These are phyloP conservation scores for Trichoderma sp. DNA, from an alignment of 2,329 filamentous ascomycete genomes.

Conservation along the genomic window DNA sequence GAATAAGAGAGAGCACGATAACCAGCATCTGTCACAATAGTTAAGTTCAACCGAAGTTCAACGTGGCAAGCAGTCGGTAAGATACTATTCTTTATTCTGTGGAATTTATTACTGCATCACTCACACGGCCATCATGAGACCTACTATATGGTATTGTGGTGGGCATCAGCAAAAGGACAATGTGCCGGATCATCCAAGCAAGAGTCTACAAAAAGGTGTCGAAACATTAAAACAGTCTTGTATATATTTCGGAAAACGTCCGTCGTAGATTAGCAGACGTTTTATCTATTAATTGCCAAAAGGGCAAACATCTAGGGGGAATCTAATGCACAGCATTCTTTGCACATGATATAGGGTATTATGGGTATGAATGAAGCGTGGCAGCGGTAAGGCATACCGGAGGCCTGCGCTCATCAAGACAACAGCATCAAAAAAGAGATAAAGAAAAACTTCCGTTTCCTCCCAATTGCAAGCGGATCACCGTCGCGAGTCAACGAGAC, in stretches of 20 bases:
- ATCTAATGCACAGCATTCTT: neutral
- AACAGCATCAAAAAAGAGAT: neutral
- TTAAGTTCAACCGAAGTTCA: too few species aligned
- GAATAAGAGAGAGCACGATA: neutral
- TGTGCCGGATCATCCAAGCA: neutral
- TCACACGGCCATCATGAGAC: too few species aligned
- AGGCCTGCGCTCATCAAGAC: neutral
- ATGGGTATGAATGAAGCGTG: neutral
- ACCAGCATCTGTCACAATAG: neutral
- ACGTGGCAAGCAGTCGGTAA: neutral
- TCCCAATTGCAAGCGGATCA: neutral
- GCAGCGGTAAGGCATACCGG: neutral
- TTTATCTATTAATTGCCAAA: neutral
- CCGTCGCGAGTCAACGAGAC: neutral
- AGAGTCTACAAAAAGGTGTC: neutral
- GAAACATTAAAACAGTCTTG: neutral
- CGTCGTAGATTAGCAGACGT: neutral
- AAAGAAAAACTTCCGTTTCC: neutral
- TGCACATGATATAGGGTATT: conserved; percentile 9
- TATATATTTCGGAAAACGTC: neutral
- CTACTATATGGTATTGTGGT: neutral
- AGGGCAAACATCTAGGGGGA: neutral
- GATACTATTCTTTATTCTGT: too few species aligned
- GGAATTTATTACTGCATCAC: too few species aligned
- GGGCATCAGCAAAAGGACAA: neutral